Percentiles rank a stretch among this genome's conserved stretches.
Conservation (phyloP, 1,139 yeast species). For the Ogataea hybrid region DNA sequence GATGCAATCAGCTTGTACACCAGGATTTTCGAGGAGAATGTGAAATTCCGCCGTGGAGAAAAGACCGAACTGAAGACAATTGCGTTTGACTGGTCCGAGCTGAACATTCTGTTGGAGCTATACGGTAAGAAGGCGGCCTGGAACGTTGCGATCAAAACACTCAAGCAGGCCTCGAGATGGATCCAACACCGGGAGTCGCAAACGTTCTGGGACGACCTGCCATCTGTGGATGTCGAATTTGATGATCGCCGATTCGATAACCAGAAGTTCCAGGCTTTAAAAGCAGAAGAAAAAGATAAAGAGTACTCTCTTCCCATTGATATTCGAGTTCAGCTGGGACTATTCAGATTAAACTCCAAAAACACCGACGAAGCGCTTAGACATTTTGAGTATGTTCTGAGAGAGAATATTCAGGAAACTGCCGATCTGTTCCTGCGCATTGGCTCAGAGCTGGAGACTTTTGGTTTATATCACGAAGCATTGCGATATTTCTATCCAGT, state of each 20-base stretch:
- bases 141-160: slow-evolving; percentile 58
- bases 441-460: slow-evolving; percentile 68
- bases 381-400: slow-evolving; percentile 62
- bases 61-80: slow-evolving; percentile 28
- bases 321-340: slow-evolving; percentile 77
- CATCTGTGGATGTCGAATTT: slow-evolving; percentile 73
- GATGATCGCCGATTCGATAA: slow-evolving; percentile 61
- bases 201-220: slow-evolving; percentile 77
- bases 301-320: slow-evolving; percentile 71
- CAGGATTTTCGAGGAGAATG: slow-evolving; percentile 59
- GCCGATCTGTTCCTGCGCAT: slow-evolving; percentile 76
- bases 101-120: slow-evolving; percentile 79
- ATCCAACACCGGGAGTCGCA: slow-evolving; percentile 70
- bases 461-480: slow-evolving; percentile 72
- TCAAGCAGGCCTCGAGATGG: slow-evolving; percentile 81
- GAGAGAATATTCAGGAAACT: slow-evolving; percentile 57
- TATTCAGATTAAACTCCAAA: slow-evolving; percentile 63
- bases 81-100: slow-evolving; percentile 79
- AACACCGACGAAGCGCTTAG: slow-evolving; percentile 66
- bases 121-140: slow-evolving; percentile 68
- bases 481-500: slow-evolving; percentile 59
- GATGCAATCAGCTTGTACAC: slow-evolving; percentile 83
- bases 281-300: slow-evolving; percentile 39
- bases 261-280: slow-evolving; percentile 38
- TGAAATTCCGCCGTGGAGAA: slow-evolving; percentile 30